Evolutionary conservation across 164 flowering plant genomes (phyloP), one percentile per base, ranked within the genome.

Genomic region (Tetrastigma voinierianum): DNA sequence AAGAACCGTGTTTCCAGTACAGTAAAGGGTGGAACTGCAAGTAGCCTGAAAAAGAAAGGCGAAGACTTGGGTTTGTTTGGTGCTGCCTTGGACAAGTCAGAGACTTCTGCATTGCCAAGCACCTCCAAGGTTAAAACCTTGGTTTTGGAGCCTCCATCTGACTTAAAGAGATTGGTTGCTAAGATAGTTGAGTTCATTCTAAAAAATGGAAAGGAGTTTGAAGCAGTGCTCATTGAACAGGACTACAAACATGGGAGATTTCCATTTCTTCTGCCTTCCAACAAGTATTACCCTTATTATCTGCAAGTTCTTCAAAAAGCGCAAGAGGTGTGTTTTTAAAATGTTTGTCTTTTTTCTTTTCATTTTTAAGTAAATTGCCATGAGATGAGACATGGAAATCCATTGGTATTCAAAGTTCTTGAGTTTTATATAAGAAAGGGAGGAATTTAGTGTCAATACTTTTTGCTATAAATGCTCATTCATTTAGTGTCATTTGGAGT

Each of bases 161-260:
- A 87, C 14, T 3, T 87, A 21, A 95, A 85, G 77, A 77, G 78
- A 69, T 68, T 82, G 61, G 73, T 95, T 65, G 96, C 87, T 44
- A 88, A 86, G 81, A 80, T 89, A 55, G 91, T 89, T 12, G 97
- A 95, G 78, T 87, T 90, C 71, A 78, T 90, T 56, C 13, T 79
- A 65, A 89, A 72, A 69, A 91, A 91, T 70, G 98, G 98, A 48
- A 87, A 78, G 71, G 84, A 87, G 67, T 86, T 90, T 82, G 98
- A 95, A 76, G 80, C 89, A 16, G 81, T 87, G 11, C 88, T 95
- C 56, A 70, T 81, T 55, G 91, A 89, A 70, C 97, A 95, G 75
- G 90, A 91, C 70, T 68, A 73, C 9, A 79, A 83, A 62, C 79
- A 77, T 73, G 93, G 90, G 70, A 83, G 84, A 67, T 95, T 95